Evolutionary conservation across 2,329 filamentous ascomycete species (phyloP).

Genomic region (Pyricularia sp.): DNA sequence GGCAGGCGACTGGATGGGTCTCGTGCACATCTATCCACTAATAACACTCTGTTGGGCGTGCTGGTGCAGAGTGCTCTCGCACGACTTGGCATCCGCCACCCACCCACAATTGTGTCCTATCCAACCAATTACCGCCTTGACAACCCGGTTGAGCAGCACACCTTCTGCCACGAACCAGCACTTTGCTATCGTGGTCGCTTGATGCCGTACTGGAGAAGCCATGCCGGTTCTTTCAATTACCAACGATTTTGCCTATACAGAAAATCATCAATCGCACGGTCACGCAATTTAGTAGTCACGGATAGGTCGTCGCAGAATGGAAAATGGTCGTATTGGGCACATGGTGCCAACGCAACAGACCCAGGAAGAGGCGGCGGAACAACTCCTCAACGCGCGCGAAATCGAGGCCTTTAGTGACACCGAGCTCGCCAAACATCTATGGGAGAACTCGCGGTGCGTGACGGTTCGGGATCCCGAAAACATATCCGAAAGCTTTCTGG

Average conservation of each 20-base stretch:
- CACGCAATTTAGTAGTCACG: not conserved
- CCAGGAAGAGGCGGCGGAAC: not conserved
- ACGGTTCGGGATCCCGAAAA: not conserved
- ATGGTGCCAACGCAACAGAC: not conserved
- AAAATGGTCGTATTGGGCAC: not conserved
- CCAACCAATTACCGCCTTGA: not conserved
- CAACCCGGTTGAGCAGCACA: not conserved
- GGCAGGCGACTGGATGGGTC: no score
- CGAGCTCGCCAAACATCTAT: not conserved
- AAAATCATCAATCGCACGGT: not conserved
- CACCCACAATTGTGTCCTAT: not conserved
- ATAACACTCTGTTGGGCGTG: not conserved
- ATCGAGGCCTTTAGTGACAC: not conserved
- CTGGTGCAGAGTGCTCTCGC: not conserved
- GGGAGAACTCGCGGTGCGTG: not conserved
- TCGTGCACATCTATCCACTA: no score
- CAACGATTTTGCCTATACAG: not conserved
- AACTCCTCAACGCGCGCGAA: not conserved
- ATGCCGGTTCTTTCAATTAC: not conserved
- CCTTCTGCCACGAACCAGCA: not conserved
- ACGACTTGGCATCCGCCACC: not conserved
- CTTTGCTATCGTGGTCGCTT: not conserved
- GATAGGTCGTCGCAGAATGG: not conserved
- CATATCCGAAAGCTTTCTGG: not conserved
- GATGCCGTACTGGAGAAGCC: not conserved